These are phyloP conservation scores for Plasmodium sp. DNA, from an alignment of 169 alveolate genomes.

Conservation along the genomic window DNA sequence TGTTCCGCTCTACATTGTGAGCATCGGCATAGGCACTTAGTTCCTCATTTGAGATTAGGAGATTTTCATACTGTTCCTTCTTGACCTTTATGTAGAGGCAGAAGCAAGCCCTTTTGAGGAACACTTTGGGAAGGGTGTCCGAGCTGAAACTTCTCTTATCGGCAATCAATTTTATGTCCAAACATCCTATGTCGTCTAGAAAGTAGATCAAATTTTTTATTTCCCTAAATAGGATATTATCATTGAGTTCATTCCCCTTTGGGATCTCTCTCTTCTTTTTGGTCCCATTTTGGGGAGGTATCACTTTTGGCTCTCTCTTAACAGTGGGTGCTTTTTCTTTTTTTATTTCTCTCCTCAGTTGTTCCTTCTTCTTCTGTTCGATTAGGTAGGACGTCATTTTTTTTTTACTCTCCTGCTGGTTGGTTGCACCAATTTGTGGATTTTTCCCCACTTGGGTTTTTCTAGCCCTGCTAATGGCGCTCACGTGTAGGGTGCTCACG, in stretches of 20 bases:
- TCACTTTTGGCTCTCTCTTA: background rate
- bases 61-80: conserved; percentile 19
- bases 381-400: background rate
- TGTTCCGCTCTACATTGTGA: conserved; percentile 2
- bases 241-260: conserved; percentile 9
- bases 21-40: background rate
- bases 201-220: conserved; percentile 42
- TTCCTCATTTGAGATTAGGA: background rate
- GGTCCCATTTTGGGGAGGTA: background rate
- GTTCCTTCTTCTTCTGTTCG: background rate
- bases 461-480: background rate
- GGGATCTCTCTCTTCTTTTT: background rate
- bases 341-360: background rate
- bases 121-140: conserved; percentile 23
- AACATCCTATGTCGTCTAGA: conserved; percentile 65
- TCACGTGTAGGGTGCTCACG: background rate
- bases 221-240: conserved; percentile 25
- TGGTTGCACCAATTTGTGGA: background rate
- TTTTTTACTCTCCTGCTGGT: background rate
- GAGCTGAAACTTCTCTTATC: conserved; percentile 30
- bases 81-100: conserved; percentile 25
- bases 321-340: background rate
- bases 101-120: conserved; percentile 44
- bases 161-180: conserved; percentile 55
- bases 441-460: background rate